Evolutionary conservation across 768 basidiomycete species (phyloP).

Genomic region (Macrolepiota fuliginosa): DNA sequence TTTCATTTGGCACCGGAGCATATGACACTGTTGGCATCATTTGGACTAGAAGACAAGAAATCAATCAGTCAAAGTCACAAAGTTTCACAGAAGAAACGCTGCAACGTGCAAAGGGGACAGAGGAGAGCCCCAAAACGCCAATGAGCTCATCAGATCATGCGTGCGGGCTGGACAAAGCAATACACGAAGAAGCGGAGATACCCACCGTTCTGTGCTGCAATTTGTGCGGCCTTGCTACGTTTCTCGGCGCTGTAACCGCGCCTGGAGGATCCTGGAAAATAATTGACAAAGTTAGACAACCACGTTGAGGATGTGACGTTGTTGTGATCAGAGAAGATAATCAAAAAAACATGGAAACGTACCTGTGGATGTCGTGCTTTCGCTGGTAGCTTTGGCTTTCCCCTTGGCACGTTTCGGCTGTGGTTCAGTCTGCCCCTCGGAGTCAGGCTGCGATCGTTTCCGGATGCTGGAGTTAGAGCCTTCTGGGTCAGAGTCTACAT

Average conservation of each 20-base stretch:
- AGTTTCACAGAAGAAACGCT: constrained; percentile 8
- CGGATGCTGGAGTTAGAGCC: constrained; percentile 16
- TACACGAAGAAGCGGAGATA: constrained; percentile 7
- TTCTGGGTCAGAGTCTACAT: constrained; percentile 8
- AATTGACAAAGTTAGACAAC: constrained; percentile 4
- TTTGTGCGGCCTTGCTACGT: constrained; percentile 66
- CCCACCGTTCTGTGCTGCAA: constrained; percentile 63
- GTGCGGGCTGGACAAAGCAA: constrained; percentile 4
- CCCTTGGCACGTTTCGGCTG: constrained; percentile 32
- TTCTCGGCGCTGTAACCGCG: constrained; percentile 73
- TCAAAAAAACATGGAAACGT: constrained; percentile 16
- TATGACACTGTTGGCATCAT: constrained; percentile 45
- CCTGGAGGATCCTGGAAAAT: constrained; percentile 43
- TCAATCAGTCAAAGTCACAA: constrained; percentile 7
- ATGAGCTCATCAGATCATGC: neutral
- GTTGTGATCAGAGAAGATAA: constrained; percentile 11
- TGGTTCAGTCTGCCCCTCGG: constrained; percentile 36
- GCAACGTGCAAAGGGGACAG: neutral
- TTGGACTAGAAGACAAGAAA: constrained; percentile 31
- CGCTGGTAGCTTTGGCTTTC: constrained; percentile 43
- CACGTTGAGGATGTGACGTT: neutral
- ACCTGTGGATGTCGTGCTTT: constrained; percentile 22
- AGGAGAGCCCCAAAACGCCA: neutral
- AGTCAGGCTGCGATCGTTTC: constrained; percentile 33
- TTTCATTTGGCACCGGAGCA: constrained; percentile 31